phyloP scores from a whole-genome alignment of 2,329 filamentous ascomycete species.

The Trichoderma koningiopsis region DNA sequence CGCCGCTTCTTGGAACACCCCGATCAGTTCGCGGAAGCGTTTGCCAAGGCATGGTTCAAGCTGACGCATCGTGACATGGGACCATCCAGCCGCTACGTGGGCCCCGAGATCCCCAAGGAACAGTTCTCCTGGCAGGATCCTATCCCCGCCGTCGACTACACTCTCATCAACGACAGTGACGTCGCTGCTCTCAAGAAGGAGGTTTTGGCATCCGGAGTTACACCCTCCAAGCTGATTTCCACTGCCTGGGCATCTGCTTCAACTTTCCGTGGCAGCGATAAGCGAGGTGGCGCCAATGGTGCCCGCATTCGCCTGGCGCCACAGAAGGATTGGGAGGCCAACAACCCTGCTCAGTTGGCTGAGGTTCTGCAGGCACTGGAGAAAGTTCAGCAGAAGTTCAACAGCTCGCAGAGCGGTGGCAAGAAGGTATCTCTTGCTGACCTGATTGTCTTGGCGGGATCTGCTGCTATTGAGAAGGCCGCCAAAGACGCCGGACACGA shows the following conservation, averaged over 20 bases:
- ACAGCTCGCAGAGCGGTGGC: constrained; percentile 56
- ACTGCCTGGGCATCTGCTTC: constrained; percentile 71
- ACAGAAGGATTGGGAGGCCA: constrained; percentile 71
- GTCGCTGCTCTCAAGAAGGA: constrained; percentile 67
- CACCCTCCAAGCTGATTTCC: constrained; percentile 62
- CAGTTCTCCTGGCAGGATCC: constrained; percentile 75
- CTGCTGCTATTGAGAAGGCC: constrained; percentile 72
- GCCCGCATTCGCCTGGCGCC: constrained; percentile 74
- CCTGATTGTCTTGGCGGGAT: constrained; percentile 74
- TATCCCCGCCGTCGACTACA: constrained; percentile 60
- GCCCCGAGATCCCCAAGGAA: constrained; percentile 73
- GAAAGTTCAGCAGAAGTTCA: constrained; percentile 67
- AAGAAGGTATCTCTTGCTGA: constrained; percentile 80
- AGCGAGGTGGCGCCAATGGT: constrained; percentile 81
- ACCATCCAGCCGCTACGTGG: constrained; percentile 69
- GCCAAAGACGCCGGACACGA: constrained; percentile 51
- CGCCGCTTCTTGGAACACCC: constrained; percentile 69
- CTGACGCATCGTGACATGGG: constrained; percentile 79
- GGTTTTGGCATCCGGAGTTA: constrained; percentile 64
- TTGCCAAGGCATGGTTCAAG: constrained; percentile 80
- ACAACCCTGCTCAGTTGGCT: constrained; percentile 68
- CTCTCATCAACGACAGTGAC: constrained; percentile 63
- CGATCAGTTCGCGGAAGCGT: constrained; percentile 68
- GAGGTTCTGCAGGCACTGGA: constrained; percentile 65
- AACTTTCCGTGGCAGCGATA: constrained; percentile 74